Base-by-base conservation (phyloP, 768 basidiomycete genomes). In the Trametes cingulata region DNA sequence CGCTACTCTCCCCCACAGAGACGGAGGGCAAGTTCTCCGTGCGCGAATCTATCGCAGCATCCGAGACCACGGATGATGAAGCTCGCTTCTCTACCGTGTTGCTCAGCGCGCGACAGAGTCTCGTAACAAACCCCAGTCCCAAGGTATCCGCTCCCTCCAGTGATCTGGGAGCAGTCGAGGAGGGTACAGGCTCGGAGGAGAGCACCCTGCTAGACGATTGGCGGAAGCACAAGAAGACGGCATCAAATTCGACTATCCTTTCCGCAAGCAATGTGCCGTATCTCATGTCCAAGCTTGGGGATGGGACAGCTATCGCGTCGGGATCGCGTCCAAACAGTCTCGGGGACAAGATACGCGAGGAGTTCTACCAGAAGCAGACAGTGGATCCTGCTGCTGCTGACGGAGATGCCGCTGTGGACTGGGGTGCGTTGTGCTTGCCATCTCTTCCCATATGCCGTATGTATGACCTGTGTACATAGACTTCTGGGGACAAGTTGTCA, bases 401-500 rank as follows among this genome's bases (percentile, higher is more conserved):
- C 72, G n/a, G 79, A 79, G 68, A 66, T 52, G 76, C 69, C 36
- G 71, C 73, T 50, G 88, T 92, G 66, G 90, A 93, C 67, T 93
- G 91, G 92, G 86, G 91, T 91, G 67, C 58, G 81, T 76, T 35
- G 14, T 52, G 60, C 40, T n/a, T 49, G 45, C 46, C 9, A 3
- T 51, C 39, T 35, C 27, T 51, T 12, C n/a, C 6, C 5, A n/a
- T 19, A 42, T 58, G 40, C 33, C 35, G n/a, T 29, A 47, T 58
- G 51, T 48, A 39, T 42, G 52, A 63, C 45, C 35, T 17, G 36
- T 64, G 45, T 57, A 53, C 65, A 46, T 64, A 95, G 92, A 90
- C 66, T 97, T 98, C 76, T 97, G 97, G 97, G 95, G 95, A 1
- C 83, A 81, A 10, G 95, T 99, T 2, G 89, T 98, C 70, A 91